Base-by-base conservation (phyloP, 805 yeast genomes). In the Wickerhamiella galacta region DNA sequence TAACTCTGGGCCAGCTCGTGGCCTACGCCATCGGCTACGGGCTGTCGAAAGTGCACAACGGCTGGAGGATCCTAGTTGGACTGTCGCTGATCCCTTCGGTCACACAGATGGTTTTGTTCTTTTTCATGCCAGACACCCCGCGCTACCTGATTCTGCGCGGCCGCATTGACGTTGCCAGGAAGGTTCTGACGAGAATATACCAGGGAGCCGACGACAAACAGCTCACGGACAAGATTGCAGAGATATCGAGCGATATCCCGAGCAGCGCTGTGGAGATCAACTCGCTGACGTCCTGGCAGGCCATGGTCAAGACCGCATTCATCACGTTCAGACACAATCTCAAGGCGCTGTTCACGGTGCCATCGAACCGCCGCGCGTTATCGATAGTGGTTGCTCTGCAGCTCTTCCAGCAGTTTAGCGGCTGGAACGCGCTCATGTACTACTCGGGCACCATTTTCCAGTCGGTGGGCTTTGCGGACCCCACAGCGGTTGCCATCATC, bases 351-450 rank as follows among this genome's bases (percentile, higher is more conserved):
- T 54, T 57, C 36, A 25, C 40, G 3, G 41, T 42, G 2, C 58
- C 61, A 4, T 44, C 92, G 1, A 85, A 87, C 55, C 70, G 81
- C 39, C 72, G 96, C 49, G 96, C 95, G 4, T 66, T 90, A 39
- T 61, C 85, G 21, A 72, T 87, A 48, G 90, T 87, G 8, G 83
- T 95, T 62, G 94, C 92, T 21, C 60, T 87, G 43, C 96, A 90
- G 58, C 95, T 93, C 37, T 77, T 90, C 48, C 96, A 87, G 61
- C 98, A 87, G 58, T 82, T 87, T 47, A 78, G 93, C 12, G 96
- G 96, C 43, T 87, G 87, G 70, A 90, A 87, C 59, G 81, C 95
- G 5, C 67, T 87, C 47, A 80, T 87, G 93, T 87, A 90, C 61
- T 87, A 85, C 57, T 77, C 93, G 31, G 74, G 93, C 22, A 85